Evolutionary conservation across 116 monocot genomes (phyloP), one percentile per base, ranked within the genome.

Genomic region (Dioscorea cayenensis): DNA sequence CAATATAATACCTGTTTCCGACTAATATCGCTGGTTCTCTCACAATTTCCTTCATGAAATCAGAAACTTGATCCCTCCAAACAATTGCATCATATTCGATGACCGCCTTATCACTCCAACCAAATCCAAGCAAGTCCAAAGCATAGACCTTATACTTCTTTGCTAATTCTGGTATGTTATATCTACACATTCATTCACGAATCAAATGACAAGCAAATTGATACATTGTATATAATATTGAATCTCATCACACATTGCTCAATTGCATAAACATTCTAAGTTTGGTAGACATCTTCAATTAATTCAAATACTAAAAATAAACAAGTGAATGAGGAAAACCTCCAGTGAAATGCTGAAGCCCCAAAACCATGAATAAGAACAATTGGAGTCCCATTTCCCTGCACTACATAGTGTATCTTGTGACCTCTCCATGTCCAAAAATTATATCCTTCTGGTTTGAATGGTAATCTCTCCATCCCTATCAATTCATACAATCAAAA

Each of bases 311-410:
- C 12, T 43, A 12, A 43, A 6, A 43, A 43, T 6, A 43, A 43
- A 43, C 43, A 9, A 32, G 32, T 32, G 32, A 32, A 32, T 69
- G 60, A 73, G 19, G 38, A 68, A 64, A 58, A 97, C 96, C 96
- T 92, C 96, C 92, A 97, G 61, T 97, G 96, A 75, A 86, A 97
- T 64, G 93, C 90, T 37, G 92, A 97, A 73, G 92, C 96, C 50
- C 96, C 96, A 83, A 97, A 97, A 63, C 92, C 96, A 83, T 97
- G 96, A 25, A 97, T 90, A 72, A 97, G 92, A 76, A 92, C 90
- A 81, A 97, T 60, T 1, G 96, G 85, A 60, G 49, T 79, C 16
- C 92, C 96, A 60, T 49, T 77, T 69, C 96, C 96, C 80, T 92
- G 82, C 70, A 84, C 87, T 17, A 97, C 82, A 77, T 97, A 97